Conservation (phyloP, 768 basidiomycete species). For the Asterophora parasitica region DNA sequence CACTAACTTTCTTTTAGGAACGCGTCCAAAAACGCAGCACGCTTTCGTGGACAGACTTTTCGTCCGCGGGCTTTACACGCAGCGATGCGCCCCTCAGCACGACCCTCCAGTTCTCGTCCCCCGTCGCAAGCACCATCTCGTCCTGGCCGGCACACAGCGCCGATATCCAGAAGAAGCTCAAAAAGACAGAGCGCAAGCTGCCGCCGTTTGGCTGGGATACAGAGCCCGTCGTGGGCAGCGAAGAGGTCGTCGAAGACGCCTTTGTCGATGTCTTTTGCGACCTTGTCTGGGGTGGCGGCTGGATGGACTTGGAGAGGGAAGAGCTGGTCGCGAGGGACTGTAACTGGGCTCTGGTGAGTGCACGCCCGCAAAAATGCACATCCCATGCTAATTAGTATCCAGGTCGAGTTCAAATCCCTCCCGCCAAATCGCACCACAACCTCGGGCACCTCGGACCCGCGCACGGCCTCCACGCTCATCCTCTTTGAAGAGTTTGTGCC, state of each 20-base stretch:
- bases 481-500: conserved; percentile 96
- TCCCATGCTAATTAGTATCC: conserved; percentile 1
- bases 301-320: conserved; percentile 70
- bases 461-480: conserved; percentile 67
- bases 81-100: conserved; percentile 70
- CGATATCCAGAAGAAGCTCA: conserved; percentile 72
- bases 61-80: conserved; percentile 75
- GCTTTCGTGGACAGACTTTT: conserved; percentile 89
- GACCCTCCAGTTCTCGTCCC: conserved; percentile 75
- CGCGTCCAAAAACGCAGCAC: conserved; percentile 73
- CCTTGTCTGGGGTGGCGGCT: conserved; percentile 75
- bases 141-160: conserved; percentile 73
- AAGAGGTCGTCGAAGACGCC: conserved; percentile 84
- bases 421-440: conserved; percentile 37
- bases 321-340: conserved; percentile 82
- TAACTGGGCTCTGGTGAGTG: conserved; percentile 85
- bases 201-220: conserved; percentile 94
- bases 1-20: conserved; percentile 34
- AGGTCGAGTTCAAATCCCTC: conserved; percentile 87
- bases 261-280: conserved; percentile 88
- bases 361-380: too few relatives aligned
- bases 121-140: conserved; percentile 44
- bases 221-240: conserved; percentile 68
- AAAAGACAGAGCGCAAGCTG: conserved; percentile 76
- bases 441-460: conserved; percentile 50